Evolutionary conservation across 306 rosid species (phyloP).

Genomic region (Coriaria nepalensis): DNA sequence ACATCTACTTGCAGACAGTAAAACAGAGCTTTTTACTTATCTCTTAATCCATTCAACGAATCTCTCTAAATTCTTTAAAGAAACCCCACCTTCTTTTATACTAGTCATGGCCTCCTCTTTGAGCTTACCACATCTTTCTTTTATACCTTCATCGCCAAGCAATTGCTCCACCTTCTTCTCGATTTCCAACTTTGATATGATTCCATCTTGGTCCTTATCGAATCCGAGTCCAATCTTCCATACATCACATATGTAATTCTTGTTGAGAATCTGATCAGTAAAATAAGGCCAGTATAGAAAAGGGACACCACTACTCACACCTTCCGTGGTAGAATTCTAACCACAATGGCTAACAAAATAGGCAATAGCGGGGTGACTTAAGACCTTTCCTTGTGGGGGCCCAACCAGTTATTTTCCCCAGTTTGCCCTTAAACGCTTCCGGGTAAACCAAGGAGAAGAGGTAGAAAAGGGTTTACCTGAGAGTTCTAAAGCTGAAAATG

Average conservation of each 20-base stretch:
- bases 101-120: constrained; percentile 3
- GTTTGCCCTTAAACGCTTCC: background rate
- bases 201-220: constrained; percentile 20
- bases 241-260: constrained; percentile 23
- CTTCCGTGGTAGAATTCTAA: constrained; percentile 46
- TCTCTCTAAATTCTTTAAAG: constrained; percentile 15
- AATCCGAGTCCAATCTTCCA: constrained; percentile 33
- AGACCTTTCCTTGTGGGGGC: constrained; percentile 28
- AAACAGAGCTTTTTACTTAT: background rate
- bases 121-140: constrained; percentile 10
- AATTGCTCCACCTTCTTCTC: constrained; percentile 25
- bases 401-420: constrained; percentile 10
- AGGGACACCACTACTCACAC: constrained; percentile 30
- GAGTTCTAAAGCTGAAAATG: too few species aligned
- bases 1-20: background rate
- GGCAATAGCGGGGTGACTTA: constrained; percentile 27
- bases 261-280: constrained; percentile 21
- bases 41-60: constrained; percentile 29
- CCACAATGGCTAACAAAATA: constrained; percentile 35
- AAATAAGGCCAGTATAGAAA: constrained; percentile 44
- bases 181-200: constrained; percentile 17
- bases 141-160: constrained; percentile 14
- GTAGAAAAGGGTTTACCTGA: too few species aligned
- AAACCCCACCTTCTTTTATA: constrained; percentile 12
- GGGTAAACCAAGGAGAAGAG: too few species aligned